A percentile compares a stretch with the other conserved stretches of the same genome.
These are phyloP conservation scores for Penicillium chermesinum DNA, from an alignment of 495 filamentous ascomycete species.

Conservation along the genomic window DNA sequence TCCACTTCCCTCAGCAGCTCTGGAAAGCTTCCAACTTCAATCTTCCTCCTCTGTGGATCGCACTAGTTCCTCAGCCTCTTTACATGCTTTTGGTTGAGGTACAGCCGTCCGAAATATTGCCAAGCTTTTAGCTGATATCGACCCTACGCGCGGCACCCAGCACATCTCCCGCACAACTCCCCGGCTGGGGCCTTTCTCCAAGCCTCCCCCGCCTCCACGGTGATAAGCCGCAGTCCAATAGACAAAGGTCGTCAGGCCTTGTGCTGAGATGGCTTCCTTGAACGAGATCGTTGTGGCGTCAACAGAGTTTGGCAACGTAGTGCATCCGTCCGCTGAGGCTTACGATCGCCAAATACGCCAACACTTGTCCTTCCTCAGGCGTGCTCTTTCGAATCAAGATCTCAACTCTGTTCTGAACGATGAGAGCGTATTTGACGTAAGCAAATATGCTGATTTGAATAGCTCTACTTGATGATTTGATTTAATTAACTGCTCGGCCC, in stretches of 20 bases:
- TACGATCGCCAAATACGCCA: slow-evolving; percentile 30
- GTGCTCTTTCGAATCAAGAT: slow-evolving; percentile 14
- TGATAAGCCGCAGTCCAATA: too few relatives aligned
- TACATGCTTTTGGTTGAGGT: too few relatives aligned
- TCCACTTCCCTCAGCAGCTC: not conserved
- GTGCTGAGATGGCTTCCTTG: not conserved
- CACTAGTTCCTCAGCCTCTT: too few relatives aligned
- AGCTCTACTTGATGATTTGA: not conserved
- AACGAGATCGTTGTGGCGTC: not conserved
- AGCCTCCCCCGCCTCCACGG: too few relatives aligned
- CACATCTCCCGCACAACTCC: not conserved
- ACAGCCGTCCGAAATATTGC: too few relatives aligned
- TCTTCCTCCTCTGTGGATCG: too few relatives aligned
- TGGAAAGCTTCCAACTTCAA: not conserved
- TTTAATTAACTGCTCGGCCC: not conserved
- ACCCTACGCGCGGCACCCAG: not conserved
- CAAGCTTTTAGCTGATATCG: not conserved
- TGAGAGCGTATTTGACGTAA: slow-evolving; percentile 28
- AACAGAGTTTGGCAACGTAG: not conserved
- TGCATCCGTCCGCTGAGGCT: slow-evolving; percentile 14
- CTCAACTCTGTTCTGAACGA: slow-evolving; percentile 12
- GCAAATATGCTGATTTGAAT: slow-evolving; percentile 1
- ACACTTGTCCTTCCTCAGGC: slow-evolving; percentile 21
- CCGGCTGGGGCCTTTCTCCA: too few relatives aligned
- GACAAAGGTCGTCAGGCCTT: too few relatives aligned